Percentiles rank a stretch among this genome's conserved stretches.
These are phyloP conservation scores for Macaranga tanarius DNA, from an alignment of 441 rosid genomes.

Conservation along the genomic window DNA sequence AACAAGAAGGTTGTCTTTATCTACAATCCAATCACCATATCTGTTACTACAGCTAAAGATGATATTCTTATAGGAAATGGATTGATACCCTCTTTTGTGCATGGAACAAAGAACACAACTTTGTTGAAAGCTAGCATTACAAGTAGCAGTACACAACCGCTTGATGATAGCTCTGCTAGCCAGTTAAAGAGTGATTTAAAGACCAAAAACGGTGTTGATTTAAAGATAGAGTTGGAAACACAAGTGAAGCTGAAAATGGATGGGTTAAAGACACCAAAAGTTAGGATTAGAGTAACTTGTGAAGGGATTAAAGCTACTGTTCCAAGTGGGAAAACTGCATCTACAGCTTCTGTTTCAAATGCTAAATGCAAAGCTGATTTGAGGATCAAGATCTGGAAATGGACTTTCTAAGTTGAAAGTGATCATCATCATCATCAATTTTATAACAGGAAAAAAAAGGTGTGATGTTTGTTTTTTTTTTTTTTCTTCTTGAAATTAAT, in stretches of 20 bases:
- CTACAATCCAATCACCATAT: constrained; percentile 48
- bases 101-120: constrained; percentile 72
- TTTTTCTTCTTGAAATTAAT: neutral
- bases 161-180: constrained; percentile 47
- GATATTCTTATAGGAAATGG: constrained; percentile 55
- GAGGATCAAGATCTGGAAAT: constrained; percentile 82
- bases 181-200: constrained; percentile 47
- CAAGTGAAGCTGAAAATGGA: constrained; percentile 71
- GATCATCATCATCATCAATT: too few relatives aligned
- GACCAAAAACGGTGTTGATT: constrained; percentile 47
- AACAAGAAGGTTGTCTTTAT: constrained; percentile 65
- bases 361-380: constrained; percentile 75
- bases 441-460: constrained; percentile 19
- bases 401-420: constrained; percentile 41
- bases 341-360: constrained; percentile 48
- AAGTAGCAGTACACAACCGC: constrained; percentile 29
- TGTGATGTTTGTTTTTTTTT: constrained; percentile 22
- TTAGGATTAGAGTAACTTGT: constrained; percentile 59
- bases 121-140: constrained; percentile 42
- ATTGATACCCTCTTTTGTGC: constrained; percentile 46
- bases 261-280: constrained; percentile 51
- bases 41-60: constrained; percentile 37
- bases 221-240: constrained; percentile 56
- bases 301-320: constrained; percentile 50
- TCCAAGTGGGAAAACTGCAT: constrained; percentile 56